Conservation (phyloP, 768 basidiomycete species). For the Lactarius vividus region DNA sequence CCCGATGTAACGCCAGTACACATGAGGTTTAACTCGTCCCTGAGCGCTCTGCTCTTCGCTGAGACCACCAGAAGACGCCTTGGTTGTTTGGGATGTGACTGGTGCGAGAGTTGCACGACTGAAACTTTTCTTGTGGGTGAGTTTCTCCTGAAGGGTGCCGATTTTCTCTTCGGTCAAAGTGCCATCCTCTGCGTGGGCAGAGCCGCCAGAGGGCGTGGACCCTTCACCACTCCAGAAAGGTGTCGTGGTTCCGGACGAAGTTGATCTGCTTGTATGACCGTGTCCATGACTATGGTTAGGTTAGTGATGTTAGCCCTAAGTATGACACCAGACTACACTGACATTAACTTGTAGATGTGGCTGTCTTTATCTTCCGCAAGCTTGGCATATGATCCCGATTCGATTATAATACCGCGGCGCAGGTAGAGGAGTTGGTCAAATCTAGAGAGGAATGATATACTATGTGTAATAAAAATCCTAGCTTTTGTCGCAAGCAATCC, state of each 20-base stretch:
- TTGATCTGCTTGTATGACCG: constrained; percentile 16
- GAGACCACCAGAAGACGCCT: constrained; percentile 44
- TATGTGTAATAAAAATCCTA: constrained; percentile 83
- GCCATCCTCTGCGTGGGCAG: constrained; percentile 22
- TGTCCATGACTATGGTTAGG: constrained; percentile 22
- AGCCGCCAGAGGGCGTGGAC: constrained; percentile 4
- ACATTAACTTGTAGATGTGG: constrained; percentile 76
- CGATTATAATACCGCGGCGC: constrained; percentile 78
- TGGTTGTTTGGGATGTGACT: constrained; percentile 38
- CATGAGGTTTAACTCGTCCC: constrained; percentile 72
- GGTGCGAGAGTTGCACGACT: constrained; percentile 50
- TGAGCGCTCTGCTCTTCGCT: constrained; percentile 74
- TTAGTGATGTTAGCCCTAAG: not conserved
- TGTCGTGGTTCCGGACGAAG: constrained; percentile 27
- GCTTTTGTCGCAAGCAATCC: constrained; percentile 83
- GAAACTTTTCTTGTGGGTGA: constrained; percentile 56
- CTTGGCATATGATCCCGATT: constrained; percentile 62
- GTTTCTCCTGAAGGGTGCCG: constrained; percentile 44
- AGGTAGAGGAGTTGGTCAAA: constrained; percentile 76
- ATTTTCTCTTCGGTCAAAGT: constrained; percentile 22
- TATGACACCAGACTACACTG: constrained; percentile 31
- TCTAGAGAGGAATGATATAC: constrained; percentile 75
- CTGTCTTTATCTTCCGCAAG: constrained; percentile 59
- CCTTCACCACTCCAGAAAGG: constrained; percentile 28
- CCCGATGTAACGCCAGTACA: constrained; percentile 75